Percentiles rank a stretch among this genome's conserved stretches.
Conservation (phyloP, 495 filamentous ascomycete species). For the Cercophora scortea region DNA sequence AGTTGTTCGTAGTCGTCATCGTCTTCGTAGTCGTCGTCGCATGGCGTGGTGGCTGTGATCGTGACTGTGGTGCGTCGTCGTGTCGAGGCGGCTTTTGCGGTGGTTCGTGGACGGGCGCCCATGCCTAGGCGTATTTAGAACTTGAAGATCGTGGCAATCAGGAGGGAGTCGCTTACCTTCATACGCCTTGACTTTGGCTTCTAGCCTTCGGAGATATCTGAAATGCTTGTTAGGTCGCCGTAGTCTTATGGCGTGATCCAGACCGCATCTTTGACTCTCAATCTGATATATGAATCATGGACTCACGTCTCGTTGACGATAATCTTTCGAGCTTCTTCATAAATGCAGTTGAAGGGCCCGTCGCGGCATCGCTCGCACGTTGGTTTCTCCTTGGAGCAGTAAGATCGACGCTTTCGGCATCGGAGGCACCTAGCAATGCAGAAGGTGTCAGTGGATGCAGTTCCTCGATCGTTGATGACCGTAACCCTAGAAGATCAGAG, state of each 20-base stretch:
- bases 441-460: background rate
- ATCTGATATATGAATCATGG: too few relatives aligned
- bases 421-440: conserved; percentile 10
- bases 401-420: conserved; percentile 13
- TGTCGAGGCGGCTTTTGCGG: background rate
- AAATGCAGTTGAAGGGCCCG: conserved; percentile 9
- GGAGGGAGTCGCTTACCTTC: background rate
- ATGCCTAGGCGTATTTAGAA: too few relatives aligned
- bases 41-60: background rate
- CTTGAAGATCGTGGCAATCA: background rate
- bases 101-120: background rate
- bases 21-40: background rate
- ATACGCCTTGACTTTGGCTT: conserved; percentile 13
- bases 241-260: too few relatives aligned
- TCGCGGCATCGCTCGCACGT: conserved; percentile 13
- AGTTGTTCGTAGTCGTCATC: conserved; percentile 12
- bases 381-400: conserved; percentile 17
- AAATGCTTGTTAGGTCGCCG: too few relatives aligned
- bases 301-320: conserved; percentile 18
- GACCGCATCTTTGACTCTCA: too few relatives aligned
- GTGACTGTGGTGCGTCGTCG: too few relatives aligned
- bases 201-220: conserved; percentile 13
- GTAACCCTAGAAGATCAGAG: too few relatives aligned
- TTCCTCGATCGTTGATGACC: too few relatives aligned
- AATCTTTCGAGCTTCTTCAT: conserved; percentile 12